A percentile compares a stretch with the other conserved stretches of the same genome.
These are phyloP conservation scores for Aspergillus incahuasiensis DNA, from an alignment of 495 filamentous ascomycete species.

Conservation along the genomic window DNA sequence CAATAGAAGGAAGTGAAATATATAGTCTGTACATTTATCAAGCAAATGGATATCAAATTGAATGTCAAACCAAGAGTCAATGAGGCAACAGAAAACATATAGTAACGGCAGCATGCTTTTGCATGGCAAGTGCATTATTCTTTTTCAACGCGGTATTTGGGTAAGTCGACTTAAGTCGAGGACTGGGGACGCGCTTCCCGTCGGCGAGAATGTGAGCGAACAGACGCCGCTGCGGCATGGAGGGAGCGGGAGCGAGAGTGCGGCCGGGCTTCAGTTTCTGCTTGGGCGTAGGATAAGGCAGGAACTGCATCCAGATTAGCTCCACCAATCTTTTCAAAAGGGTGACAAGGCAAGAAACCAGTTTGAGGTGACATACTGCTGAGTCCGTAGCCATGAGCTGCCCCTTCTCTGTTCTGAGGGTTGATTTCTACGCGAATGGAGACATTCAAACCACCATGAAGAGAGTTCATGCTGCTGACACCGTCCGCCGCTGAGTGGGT, in stretches of 20 bases:
- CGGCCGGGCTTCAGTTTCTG: constrained; percentile 10
- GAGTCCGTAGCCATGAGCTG: constrained; percentile 65
- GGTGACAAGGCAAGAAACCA: too few relatives aligned
- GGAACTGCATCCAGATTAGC: not conserved
- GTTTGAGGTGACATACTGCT: constrained; percentile 48
- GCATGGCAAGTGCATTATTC: not conserved
- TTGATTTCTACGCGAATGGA: constrained; percentile 66
- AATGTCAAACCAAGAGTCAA: not conserved
- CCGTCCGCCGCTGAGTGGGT: constrained; percentile 57
- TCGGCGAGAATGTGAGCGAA: constrained; percentile 7
- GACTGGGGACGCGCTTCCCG: constrained; percentile 16
- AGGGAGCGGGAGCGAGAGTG: constrained; percentile 15
- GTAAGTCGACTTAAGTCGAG: not conserved
- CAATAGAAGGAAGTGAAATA: constrained; percentile 5
- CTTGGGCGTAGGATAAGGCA: not conserved
- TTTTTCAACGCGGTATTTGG: not conserved
- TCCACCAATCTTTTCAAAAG: not conserved
- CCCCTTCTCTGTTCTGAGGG: constrained; percentile 57
- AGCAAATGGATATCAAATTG: constrained; percentile 6
- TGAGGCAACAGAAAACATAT: not conserved
- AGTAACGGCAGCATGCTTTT: not conserved
- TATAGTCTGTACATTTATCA: constrained; percentile 4
- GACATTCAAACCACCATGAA: constrained; percentile 63
- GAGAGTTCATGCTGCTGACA: constrained; percentile 43
- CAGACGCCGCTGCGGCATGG: constrained; percentile 7